Percentiles rank a stretch among this genome's conserved stretches.
These are phyloP conservation scores for Malus hybrid DNA, from an alignment of 331 rosid genomes.

Conservation along the genomic window DNA sequence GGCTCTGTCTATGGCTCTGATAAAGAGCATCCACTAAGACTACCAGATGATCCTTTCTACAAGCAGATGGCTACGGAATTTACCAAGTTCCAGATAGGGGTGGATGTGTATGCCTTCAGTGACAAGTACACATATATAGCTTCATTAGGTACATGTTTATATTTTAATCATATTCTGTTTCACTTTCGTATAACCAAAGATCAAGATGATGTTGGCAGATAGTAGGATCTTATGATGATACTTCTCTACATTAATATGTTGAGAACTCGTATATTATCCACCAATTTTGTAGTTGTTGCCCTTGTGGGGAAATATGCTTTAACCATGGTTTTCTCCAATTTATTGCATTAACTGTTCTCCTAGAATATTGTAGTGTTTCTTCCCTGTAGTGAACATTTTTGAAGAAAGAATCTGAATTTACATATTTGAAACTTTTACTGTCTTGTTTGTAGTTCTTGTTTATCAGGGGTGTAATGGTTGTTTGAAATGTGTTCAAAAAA, in stretches of 20 bases:
- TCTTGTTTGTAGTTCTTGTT: background rate
- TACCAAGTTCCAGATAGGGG: constrained; percentile 83
- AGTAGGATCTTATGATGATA: background rate
- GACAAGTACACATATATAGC: constrained; percentile 98
- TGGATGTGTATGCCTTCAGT: constrained; percentile 76
- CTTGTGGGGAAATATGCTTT: background rate
- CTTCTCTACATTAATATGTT: background rate
- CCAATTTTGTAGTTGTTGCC: background rate
- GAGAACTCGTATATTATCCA: background rate
- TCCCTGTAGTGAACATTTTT: background rate
- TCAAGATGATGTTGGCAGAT: background rate
- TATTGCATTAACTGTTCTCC: background rate
- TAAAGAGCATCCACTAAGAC: constrained; percentile 71
- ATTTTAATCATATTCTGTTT: background rate
- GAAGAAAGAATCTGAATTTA: background rate
- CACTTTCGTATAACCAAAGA: background rate
- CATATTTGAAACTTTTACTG: background rate
- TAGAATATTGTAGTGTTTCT: no score
- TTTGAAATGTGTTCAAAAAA: no score
- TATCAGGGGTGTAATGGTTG: constrained; percentile 4
- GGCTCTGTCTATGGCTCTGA: constrained; percentile 97
- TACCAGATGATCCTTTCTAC: constrained; percentile 96
- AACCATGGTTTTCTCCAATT: background rate
- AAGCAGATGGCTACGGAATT: constrained; percentile 99
- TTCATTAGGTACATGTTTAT: constrained; percentile 59